Base-by-base conservation (phyloP, 352 stramenopile species). In the Phytopythium kandeliae region DNA sequence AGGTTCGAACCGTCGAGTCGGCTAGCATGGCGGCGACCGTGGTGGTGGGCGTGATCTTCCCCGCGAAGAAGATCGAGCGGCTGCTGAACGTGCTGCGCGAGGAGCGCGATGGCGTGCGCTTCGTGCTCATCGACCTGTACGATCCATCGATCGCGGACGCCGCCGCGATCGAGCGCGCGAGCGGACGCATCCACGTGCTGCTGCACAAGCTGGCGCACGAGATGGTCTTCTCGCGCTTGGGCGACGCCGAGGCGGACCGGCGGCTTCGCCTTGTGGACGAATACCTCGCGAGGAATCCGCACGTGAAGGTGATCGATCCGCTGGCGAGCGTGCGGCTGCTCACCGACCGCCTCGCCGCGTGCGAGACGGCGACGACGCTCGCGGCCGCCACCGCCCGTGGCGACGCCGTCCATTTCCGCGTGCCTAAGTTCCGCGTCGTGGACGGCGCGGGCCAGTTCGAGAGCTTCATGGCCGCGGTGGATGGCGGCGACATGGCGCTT, bases 171-270 rank as follows among this genome's bases (percentile, higher is more conserved):
- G 44, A 52, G 16, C 56, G 58, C 19, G 60, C 58, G 40, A 78
- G 79, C 52, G 75, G 78, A 16, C 61, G 40, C 5, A 49, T 90
- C 42, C 73, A 89, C 62, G 82, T 65, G 21, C 34, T 92, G 49
- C 67, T 92, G 51, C 82, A 92, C 67, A 92, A 92, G 51, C 56
- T 92, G 42, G 79, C 79, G 37, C 82, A 92, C 53, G 82, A 92
- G 34, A 89, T 92, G 79, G 78, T 92, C 36, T 92, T 89, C 48
- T 65, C 67, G 16, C 61, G 51, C 7, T 61, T 86, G 28, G 79
- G 78, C 6, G 75, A 92, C 52, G 44, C 43, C 0, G 48, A 57
- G 0, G 79, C 82, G 4, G 55, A 52, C 11, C 59, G 55, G 35
- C 73, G 79, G 7, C 66, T 91, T 50, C 36, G 60, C 31, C 34